Base-by-base conservation (phyloP, 805 yeast species). In the Candida schatavii region DNA sequence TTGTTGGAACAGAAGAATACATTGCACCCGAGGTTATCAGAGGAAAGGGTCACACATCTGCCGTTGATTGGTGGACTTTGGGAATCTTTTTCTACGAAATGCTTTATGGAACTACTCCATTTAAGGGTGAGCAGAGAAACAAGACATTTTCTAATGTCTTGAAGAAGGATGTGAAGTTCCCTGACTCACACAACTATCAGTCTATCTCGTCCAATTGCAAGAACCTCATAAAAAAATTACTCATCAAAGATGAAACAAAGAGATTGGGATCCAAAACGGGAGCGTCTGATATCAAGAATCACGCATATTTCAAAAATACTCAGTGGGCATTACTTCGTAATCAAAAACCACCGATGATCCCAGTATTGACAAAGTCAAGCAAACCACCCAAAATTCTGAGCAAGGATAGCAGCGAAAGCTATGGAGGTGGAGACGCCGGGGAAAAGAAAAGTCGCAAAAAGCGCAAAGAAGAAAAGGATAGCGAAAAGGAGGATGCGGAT, bases 41-140 rank as follows among this genome's bases (percentile, higher is more conserved):
- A 60, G 98, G 98, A 1, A 87, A 90, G 52, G 99, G 99, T 2
- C 99, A 93, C 55, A 91, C 98, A 1, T 84, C 91, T 5, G 97
- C 98, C 0, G 99, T 93, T 14, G 99, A 93, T 62, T 93, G 99
- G 99, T 93, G 99, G 99, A 93, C 99, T 0, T 69, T 93, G 49
- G 99, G 99, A 3, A 89, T 93, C 17, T 74, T 93, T 54, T 70
- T 89, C 19, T 95, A 81, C 62, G 99, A 93, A 59, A 93, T 93
- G 99, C 67, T 93, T 18, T 90, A 80, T 62, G 98, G 98, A 1
- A 85, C 88, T 6, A 93, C 99, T 0, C 99, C 99, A 2, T 93
- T 91, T 67, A 93, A 93, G 66, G 99, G 99, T 5, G 71, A 79
- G 27, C 88, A 83, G 49, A 75, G 98, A 33, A 89, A 89, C 55